These are phyloP conservation scores for Hypsizygus marmoreus DNA, from an alignment of 768 basidiomycete species.

Conservation along the genomic window DNA sequence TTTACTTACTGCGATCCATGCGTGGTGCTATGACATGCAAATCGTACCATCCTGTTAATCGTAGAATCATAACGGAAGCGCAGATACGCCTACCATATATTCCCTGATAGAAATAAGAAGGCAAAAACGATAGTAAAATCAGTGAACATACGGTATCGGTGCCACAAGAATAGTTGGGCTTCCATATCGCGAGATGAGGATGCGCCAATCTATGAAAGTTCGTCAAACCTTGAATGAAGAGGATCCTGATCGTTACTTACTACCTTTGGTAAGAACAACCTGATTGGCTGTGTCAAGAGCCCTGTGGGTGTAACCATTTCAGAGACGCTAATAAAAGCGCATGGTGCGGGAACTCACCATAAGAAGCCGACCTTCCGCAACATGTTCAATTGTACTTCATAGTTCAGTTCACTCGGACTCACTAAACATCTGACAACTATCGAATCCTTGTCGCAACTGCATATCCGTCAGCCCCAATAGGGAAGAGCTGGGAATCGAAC, in stretches of 20 bases:
- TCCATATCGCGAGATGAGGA: conserved; percentile 1
- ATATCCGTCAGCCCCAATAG: too few relatives aligned
- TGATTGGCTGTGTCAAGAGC: not conserved
- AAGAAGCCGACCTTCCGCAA: too few relatives aligned
- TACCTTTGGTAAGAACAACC: not conserved
- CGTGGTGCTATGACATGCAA: not conserved
- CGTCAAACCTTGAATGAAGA: too few relatives aligned
- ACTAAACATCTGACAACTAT: not conserved
- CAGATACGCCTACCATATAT: too few relatives aligned
- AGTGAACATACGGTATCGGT: not conserved
- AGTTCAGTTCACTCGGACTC: not conserved
- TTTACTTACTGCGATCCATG: not conserved
- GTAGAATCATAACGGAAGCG: too few relatives aligned
- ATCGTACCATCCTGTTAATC: too few relatives aligned
- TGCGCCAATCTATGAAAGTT: conserved; percentile 4
- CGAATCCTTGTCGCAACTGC: not conserved
- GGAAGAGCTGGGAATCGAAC: not conserved
- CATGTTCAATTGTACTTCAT: not conserved
- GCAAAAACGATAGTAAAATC: too few relatives aligned
- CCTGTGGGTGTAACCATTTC: too few relatives aligned
- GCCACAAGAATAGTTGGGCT: not conserved
- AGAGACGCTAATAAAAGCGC: not conserved
- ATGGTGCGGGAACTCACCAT: too few relatives aligned
- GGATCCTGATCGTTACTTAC: not conserved
- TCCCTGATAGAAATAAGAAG: too few relatives aligned